A percentile compares a stretch with the other conserved stretches of the same genome.
phyloP scores from a whole-genome alignment of 2,329 filamentous ascomycete species.

The Pyrenochaeta sp. region DNA sequence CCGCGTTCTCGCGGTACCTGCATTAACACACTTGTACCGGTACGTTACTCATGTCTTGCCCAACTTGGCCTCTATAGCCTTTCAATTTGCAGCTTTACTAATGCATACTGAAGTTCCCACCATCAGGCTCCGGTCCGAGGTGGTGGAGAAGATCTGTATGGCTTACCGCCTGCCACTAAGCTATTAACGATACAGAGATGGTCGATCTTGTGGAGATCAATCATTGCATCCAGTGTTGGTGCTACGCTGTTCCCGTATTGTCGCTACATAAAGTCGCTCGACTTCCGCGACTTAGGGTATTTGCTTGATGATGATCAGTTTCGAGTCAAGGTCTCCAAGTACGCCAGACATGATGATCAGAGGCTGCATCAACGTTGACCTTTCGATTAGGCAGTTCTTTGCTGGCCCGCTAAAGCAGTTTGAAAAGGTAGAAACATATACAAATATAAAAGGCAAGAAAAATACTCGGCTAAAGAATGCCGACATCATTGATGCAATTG shows the following conservation, averaged over 20 bases:
- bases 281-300: slow-evolving; percentile 68
- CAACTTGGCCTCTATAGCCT: background rate
- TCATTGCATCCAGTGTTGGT: slow-evolving; percentile 71
- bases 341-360: slow-evolving; percentile 34
- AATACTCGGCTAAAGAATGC: slow-evolving; percentile 50
- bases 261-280: slow-evolving; percentile 70
- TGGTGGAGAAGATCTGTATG: slow-evolving; percentile 51
- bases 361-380: slow-evolving; percentile 8
- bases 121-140: slow-evolving; percentile 56
- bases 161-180: slow-evolving; percentile 48
- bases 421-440: slow-evolving; percentile 39
- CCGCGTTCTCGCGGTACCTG: slow-evolving; percentile 65
- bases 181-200: slow-evolving; percentile 63
- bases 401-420: slow-evolving; percentile 57
- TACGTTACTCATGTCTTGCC: slow-evolving; percentile 42
- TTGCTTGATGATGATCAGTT: slow-evolving; percentile 69
- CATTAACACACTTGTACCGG: slow-evolving; percentile 71
- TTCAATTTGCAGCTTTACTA: background rate
- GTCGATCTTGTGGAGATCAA: slow-evolving; percentile 72
- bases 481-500: slow-evolving; percentile 58
- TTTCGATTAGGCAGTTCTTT: slow-evolving; percentile 58
- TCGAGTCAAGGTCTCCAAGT: slow-evolving; percentile 65
- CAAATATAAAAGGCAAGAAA: slow-evolving; percentile 36
- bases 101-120: slow-evolving; percentile 46
- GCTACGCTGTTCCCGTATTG: slow-evolving; percentile 74